A percentile compares a stretch with the other conserved stretches of the same genome.
Conservation (phyloP, 345 rosid species). For the Laguncularia racemosa region DNA sequence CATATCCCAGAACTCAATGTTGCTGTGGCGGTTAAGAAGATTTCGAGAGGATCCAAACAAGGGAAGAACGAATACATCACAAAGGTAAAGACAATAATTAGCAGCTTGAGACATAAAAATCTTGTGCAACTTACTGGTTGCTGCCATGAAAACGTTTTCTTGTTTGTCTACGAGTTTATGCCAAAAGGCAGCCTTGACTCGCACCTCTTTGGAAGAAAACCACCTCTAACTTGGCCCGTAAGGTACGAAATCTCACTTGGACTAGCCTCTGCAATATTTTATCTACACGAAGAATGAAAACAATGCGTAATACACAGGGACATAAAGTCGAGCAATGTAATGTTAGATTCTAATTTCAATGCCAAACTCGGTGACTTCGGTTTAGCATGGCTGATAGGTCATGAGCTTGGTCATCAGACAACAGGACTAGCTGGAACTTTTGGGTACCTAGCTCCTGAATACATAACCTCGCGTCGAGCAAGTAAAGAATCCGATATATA, state of each 20-base stretch:
- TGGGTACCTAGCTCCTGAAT: constrained; percentile 53
- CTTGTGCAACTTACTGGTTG: constrained; percentile 61
- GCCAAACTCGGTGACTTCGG: constrained; percentile 68
- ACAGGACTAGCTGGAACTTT: constrained; percentile 51
- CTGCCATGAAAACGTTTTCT: constrained; percentile 50
- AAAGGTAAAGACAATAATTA: constrained; percentile 45
- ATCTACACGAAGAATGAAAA: constrained; percentile 67
- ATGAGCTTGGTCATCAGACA: constrained; percentile 31
- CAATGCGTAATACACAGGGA: no score
- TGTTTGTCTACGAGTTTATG: constrained; percentile 65
- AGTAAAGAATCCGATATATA: constrained; percentile 43
- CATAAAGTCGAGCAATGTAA: constrained; percentile 55
- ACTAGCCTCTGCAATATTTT: constrained; percentile 40
- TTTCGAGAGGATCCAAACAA: constrained; percentile 37
- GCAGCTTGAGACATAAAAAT: constrained; percentile 45
- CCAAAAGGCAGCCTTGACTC: constrained; percentile 51
- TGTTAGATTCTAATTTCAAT: constrained; percentile 48
- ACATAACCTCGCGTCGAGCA: constrained; percentile 33
- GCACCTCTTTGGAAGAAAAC: no score
- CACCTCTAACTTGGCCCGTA: constrained; percentile 29
- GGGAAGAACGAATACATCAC: constrained; percentile 42
- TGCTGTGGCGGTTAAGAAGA: constrained; percentile 40
- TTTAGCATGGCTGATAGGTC: constrained; percentile 46
- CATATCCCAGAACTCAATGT: constrained; percentile 18
- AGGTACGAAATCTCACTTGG: constrained; percentile 39